phyloP scores from a whole-genome alignment of 495 filamentous ascomycete species.

The Lophiotrema nucula region DNA sequence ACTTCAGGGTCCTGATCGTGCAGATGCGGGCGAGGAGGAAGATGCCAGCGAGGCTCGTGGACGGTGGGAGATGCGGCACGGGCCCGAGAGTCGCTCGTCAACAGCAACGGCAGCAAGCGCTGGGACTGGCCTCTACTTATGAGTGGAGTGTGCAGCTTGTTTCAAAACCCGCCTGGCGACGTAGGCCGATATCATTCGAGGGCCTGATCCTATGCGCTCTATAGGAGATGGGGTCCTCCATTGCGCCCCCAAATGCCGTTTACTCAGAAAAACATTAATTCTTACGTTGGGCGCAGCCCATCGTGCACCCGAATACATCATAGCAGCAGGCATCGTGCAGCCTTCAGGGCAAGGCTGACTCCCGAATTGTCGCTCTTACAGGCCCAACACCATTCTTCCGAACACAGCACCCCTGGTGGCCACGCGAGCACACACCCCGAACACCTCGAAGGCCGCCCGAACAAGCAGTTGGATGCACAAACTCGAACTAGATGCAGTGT shows the following conservation, averaged over 20 bases:
- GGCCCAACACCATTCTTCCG: not conserved
- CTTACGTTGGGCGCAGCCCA: constrained; percentile 24
- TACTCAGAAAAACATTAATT: not conserved
- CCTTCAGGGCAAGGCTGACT: constrained; percentile 20
- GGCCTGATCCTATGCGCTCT: constrained; percentile 9
- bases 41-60: too few relatives aligned
- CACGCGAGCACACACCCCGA: constrained; percentile 20
- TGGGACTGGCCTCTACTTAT: too few relatives aligned
- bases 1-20: too few relatives aligned
- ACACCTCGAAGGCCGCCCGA: not conserved
- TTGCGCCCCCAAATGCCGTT: not conserved
- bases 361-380: not conserved
- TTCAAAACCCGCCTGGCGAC: constrained; percentile 35
- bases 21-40: too few relatives aligned
- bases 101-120: too few relatives aligned
- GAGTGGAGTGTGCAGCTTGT: constrained; percentile 16
- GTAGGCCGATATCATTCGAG: constrained; percentile 31
- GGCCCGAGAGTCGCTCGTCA: too few relatives aligned
- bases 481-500: not conserved
- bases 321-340: constrained; percentile 20
- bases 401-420: constrained; percentile 7
- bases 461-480: not conserved
- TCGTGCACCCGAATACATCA: too few relatives aligned
- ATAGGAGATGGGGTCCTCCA: constrained; percentile 4
- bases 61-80: too few relatives aligned